Conservation (phyloP, 202 grass and related monocot genomes). For the Cymbopogon flexuosus region DNA sequence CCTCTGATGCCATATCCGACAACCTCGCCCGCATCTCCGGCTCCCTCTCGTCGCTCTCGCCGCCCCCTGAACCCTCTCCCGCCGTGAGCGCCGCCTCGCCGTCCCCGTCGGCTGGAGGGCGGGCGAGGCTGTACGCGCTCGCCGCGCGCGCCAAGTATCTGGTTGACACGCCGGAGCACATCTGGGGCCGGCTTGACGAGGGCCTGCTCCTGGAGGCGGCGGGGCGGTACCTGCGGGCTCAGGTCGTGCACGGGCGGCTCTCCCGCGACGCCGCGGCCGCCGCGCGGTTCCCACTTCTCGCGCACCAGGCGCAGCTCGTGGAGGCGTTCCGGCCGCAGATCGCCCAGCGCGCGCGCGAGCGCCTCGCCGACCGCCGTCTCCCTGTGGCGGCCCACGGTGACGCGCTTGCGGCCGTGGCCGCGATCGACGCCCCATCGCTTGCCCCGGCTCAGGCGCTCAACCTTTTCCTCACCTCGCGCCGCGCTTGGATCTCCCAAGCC, state of each 20-base stretch:
- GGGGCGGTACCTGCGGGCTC: conserved; percentile 72
- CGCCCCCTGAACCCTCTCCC: conserved; percentile 41
- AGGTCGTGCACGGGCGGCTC: conserved; percentile 67
- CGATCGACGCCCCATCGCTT: conserved; percentile 57
- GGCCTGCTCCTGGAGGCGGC: conserved; percentile 81
- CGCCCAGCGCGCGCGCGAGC: conserved; percentile 70
- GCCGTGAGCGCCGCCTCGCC: conserved; percentile 9
- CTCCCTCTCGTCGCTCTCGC: conserved; percentile 66
- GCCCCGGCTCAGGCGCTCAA: conserved; percentile 55
- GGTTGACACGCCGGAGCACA: conserved; percentile 95
- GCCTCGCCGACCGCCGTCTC: conserved; percentile 67
- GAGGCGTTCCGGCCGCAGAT: conserved; percentile 82
- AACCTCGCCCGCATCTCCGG: conserved; percentile 63
- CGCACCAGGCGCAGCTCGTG: conserved; percentile 87
- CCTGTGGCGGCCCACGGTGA: conserved; percentile 64
- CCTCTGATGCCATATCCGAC: conserved; percentile 64
- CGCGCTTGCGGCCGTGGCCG: conserved; percentile 60
- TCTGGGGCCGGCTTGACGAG: conserved; percentile 94
- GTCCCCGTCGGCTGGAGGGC: conserved; percentile 35
- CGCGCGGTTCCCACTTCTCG: conserved; percentile 66
- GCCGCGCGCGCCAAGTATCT: conserved; percentile 86
- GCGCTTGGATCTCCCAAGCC: conserved; percentile 79
- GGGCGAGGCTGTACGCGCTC: conserved; percentile 49
- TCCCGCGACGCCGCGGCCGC: conserved; percentile 44
- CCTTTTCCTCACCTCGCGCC: conserved; percentile 69